A percentile compares a stretch with the other conserved stretches of the same genome.
Conservation (phyloP, 164 flowering plant species). For the Euptelea pleiosperma region DNA sequence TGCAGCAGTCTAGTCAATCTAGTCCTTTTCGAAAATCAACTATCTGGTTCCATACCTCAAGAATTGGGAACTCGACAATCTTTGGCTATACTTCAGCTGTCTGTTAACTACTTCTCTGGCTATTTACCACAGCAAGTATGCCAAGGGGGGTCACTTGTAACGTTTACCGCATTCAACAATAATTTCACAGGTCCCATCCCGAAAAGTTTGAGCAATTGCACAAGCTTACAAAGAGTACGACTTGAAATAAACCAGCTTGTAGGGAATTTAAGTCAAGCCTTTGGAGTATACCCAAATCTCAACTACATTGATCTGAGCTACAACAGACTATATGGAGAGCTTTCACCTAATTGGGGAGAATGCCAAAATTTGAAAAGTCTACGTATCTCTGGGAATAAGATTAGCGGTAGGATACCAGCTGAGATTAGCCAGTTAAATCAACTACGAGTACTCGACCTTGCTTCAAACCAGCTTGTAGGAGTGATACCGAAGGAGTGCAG, state of each 20-base stretch:
- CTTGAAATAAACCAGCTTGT: not conserved
- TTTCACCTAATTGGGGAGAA: too few relatives aligned
- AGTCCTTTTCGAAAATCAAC: not conserved
- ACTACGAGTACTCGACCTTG: not conserved
- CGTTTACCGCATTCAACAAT: not conserved
- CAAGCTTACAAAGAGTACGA: not conserved
- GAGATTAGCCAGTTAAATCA: not conserved
- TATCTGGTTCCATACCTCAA: slow-evolving; percentile 9
- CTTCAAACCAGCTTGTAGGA: slow-evolving; percentile 6
- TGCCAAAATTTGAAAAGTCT: not conserved
- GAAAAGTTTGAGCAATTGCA: not conserved
- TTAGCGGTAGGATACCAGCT: not conserved
- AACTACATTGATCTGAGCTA: not conserved
- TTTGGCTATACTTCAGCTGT: not conserved
- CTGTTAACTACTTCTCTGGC: slow-evolving; percentile 2
- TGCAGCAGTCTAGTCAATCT: not conserved
- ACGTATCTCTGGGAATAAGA: not conserved
- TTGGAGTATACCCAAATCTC: not conserved
- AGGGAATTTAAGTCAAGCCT: not conserved
- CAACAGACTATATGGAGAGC: not conserved
- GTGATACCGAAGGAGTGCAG: slow-evolving; percentile 2
- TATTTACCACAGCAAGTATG: slow-evolving; percentile 6
- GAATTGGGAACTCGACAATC: not conserved
- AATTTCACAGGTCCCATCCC: slow-evolving; percentile 6
- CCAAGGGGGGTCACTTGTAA: not conserved